These are phyloP conservation scores for Dictyostelium brefeldianum DNA, from an alignment of 78 protist species.

Conservation along the genomic window DNA sequence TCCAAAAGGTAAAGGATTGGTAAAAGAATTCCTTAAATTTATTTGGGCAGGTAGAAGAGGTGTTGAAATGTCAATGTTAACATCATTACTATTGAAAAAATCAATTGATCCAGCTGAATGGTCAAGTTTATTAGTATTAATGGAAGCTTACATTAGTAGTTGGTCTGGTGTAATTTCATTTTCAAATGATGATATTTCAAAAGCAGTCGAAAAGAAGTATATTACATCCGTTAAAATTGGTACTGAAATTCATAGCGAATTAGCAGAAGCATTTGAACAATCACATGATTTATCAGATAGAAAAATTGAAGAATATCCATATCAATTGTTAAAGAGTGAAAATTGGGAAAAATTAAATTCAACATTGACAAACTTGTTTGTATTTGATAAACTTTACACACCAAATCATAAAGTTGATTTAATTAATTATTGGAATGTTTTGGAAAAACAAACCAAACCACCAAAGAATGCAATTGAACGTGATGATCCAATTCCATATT, in stretches of 20 bases:
- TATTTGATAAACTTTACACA: conserved; percentile 68
- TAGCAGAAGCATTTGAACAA: conserved; percentile 24
- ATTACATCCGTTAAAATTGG: conserved; percentile 14
- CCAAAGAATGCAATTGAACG: conserved; percentile 70
- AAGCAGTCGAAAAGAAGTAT: conserved; percentile 68
- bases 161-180: conserved; percentile 56
- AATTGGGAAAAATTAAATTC: conserved; percentile 62
- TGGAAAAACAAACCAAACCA: conserved; percentile 63
- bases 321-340: conserved; percentile 32
- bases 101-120: conserved; percentile 68
- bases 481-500: conserved; percentile 50
- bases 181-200: conserved; percentile 63
- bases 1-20: conserved; percentile 71
- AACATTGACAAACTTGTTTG: neutral
- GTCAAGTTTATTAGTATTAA: conserved; percentile 44
- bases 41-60: conserved; percentile 82
- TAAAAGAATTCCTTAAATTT: conserved; percentile 65
- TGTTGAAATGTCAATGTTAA: conserved; percentile 44
- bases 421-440: conserved; percentile 33
- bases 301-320: conserved; percentile 79
- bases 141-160: conserved; percentile 49
- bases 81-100: conserved; percentile 10
- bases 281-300: conserved; percentile 36
- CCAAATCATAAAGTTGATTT: conserved; percentile 59
- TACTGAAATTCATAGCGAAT: conserved; percentile 27